These are phyloP conservation scores for Suhomyces kilbournensis DNA, from an alignment of 805 yeast genomes.

Conservation along the genomic window DNA sequence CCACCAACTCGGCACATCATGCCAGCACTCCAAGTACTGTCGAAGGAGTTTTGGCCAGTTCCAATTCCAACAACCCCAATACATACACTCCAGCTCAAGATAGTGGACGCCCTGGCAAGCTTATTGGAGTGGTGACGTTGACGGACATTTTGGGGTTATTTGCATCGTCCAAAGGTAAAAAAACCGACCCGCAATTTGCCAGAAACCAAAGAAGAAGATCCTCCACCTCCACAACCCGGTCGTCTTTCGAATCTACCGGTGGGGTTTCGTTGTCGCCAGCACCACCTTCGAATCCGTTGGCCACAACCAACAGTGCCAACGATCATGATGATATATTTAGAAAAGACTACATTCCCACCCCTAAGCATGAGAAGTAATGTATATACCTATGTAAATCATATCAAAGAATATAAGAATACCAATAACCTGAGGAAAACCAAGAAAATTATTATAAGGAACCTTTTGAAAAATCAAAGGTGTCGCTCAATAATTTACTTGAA, in stretches of 20 bases:
- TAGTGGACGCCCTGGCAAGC: conserved; percentile 65
- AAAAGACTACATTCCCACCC: conserved; percentile 2
- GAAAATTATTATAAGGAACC: no score
- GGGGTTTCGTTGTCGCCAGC: not conserved
- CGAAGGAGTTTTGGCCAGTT: not conserved
- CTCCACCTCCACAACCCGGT: conserved; percentile 29
- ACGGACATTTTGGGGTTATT: conserved; percentile 85
- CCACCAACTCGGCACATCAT: not conserved
- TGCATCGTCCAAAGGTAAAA: conserved; percentile 63
- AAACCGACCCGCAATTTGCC: conserved; percentile 81
- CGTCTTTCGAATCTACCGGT: conserved; percentile 7
- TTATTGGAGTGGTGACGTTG: conserved; percentile 87
- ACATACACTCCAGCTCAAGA: conserved; percentile 10
- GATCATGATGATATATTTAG: conserved; percentile 4
- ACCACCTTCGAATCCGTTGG: not conserved
- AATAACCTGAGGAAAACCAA: no score
- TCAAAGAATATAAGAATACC: no score
- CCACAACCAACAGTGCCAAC: not conserved
- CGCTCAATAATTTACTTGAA: no score
- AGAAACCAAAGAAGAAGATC: conserved; percentile 84
- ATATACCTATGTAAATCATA: not conserved
- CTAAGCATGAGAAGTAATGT: conserved; percentile 1
- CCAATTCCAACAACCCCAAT: not conserved
- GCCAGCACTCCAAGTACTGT: not conserved
- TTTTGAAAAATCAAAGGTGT: no score